Evolutionary conservation across 768 basidiomycete genomes (phyloP).

Genomic region (Mycena amicta): DNA sequence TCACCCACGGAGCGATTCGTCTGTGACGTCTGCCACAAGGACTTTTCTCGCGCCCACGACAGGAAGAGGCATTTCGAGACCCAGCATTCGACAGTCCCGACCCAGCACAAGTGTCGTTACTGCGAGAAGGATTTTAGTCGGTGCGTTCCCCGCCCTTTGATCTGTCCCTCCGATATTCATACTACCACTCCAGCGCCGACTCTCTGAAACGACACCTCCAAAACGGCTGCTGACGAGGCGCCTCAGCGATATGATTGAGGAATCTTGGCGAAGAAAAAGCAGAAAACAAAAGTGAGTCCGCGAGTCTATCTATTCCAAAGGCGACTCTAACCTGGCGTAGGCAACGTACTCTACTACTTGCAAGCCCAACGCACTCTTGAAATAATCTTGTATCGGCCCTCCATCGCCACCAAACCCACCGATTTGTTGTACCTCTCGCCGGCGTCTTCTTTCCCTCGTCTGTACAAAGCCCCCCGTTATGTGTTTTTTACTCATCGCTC

Average conservation of each 20-base stretch:
- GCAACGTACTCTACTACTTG: no score
- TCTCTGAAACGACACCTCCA: conserved; percentile 83
- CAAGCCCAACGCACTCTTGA: no score
- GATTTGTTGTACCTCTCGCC: no score
- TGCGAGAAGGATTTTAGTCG: conserved; percentile 83
- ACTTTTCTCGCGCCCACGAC: conserved; percentile 81
- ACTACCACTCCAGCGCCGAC: conserved; percentile 40
- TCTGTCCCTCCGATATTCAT: conserved; percentile 14
- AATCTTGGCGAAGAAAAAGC: no score
- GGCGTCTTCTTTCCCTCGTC: no score
- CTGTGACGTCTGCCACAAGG: conserved; percentile 76
- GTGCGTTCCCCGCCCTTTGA: conserved; percentile 30
- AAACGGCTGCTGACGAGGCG: conserved; percentile 77
- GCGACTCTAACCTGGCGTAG: no score
- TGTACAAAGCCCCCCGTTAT: no score
- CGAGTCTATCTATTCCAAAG: no score
- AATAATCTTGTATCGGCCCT: no score
- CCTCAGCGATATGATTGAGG: conserved; percentile 24
- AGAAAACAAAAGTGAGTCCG: no score
- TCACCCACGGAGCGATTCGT: conserved; percentile 59
- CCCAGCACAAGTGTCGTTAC: conserved; percentile 68
- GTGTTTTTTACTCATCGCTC: no score
- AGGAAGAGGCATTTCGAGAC: conserved; percentile 82
- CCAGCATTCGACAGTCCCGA: conserved; percentile 65
- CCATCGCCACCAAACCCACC: no score